Conservation (phyloP, 2,329 filamentous ascomycete genomes). For the Fusarium luffae region DNA sequence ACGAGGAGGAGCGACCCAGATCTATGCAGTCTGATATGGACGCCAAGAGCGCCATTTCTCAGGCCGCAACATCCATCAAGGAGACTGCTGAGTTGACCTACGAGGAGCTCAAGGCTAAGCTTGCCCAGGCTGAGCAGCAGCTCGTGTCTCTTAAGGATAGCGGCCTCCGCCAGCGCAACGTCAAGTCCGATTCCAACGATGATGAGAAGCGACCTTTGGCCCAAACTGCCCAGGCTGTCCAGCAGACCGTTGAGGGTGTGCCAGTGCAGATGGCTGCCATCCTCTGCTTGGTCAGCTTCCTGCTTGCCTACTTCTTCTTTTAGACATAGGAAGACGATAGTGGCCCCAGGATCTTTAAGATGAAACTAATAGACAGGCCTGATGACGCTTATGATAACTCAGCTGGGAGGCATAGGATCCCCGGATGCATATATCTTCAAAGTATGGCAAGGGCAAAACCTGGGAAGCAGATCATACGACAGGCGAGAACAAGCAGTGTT, state of each 20-base stretch:
- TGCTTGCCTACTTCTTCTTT: conserved; percentile 97
- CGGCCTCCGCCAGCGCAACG: conserved; percentile 83
- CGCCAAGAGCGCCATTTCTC: conserved; percentile 47
- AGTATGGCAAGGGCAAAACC: conserved; percentile 16
- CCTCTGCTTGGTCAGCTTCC: conserved; percentile 88
- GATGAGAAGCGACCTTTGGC: conserved; percentile 62
- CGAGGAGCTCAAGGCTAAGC: conserved; percentile 76
- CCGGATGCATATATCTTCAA: conserved; percentile 28
- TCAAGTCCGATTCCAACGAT: conserved; percentile 60
- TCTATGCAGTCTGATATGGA: conserved; percentile 43
- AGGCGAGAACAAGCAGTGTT: conserved; percentile 15
- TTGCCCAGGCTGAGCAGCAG: conserved; percentile 78
- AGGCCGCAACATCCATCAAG: conserved; percentile 61
- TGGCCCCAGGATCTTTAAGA: conserved; percentile 16
- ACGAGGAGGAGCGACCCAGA: conserved; percentile 45
- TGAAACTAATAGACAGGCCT: conserved; percentile 34
- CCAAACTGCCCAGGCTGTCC: conserved; percentile 65
- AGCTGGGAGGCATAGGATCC: conserved; percentile 20
- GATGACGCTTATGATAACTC: conserved; percentile 36
- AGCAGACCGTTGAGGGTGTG: conserved; percentile 76
- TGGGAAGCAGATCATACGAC: conserved; percentile 33
- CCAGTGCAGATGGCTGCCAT: conserved; percentile 85
- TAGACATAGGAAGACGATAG: conserved; percentile 57
- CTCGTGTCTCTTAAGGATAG: conserved; percentile 77
- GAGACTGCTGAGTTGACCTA: conserved; percentile 55